phyloP scores from a whole-genome alignment of 2,329 filamentous ascomycete genomes.

The Ambrosiella beaveri region DNA sequence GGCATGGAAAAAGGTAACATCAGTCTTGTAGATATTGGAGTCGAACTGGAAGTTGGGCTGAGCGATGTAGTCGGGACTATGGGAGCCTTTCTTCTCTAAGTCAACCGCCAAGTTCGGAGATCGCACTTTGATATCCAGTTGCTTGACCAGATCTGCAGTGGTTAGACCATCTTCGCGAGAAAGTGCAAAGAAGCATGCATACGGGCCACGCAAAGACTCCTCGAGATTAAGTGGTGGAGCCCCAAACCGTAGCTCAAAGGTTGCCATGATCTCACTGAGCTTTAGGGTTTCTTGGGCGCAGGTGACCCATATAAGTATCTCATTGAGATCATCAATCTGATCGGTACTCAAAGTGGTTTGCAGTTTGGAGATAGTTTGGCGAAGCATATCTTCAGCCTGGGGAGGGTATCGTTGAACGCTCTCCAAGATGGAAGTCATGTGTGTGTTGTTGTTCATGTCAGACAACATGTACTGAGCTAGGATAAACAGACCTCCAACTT shows the following conservation, averaged over 20 bases:
- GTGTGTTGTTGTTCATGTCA: conserved; percentile 28
- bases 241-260: conserved; percentile 26
- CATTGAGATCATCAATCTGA: conserved; percentile 27
- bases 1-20: conserved; percentile 22
- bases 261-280: conserved; percentile 27
- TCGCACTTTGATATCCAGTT: conserved; percentile 19
- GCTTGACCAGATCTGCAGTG: conserved; percentile 25
- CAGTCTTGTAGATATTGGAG: conserved; percentile 26
- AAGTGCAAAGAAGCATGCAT: conserved; percentile 29
- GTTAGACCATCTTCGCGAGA: conserved; percentile 27
- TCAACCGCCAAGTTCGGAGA: not conserved
- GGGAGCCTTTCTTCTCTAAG: conserved; percentile 17
- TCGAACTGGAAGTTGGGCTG: conserved; percentile 23
- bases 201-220: conserved; percentile 27
- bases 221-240: conserved; percentile 25
- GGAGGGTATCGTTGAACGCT: conserved; percentile 28
- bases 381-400: conserved; percentile 27
- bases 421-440: conserved; percentile 27
- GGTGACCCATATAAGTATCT: conserved; percentile 29
- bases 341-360: conserved; percentile 23
- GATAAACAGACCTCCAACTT: conserved; percentile 31
- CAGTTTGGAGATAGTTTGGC: conserved; percentile 25
- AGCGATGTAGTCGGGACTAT: conserved; percentile 19
- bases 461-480: conserved; percentile 33
- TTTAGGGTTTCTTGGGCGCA: conserved; percentile 27